phyloP scores from a whole-genome alignment of 257 asterid genomes.

The Gentiana straminea region DNA sequence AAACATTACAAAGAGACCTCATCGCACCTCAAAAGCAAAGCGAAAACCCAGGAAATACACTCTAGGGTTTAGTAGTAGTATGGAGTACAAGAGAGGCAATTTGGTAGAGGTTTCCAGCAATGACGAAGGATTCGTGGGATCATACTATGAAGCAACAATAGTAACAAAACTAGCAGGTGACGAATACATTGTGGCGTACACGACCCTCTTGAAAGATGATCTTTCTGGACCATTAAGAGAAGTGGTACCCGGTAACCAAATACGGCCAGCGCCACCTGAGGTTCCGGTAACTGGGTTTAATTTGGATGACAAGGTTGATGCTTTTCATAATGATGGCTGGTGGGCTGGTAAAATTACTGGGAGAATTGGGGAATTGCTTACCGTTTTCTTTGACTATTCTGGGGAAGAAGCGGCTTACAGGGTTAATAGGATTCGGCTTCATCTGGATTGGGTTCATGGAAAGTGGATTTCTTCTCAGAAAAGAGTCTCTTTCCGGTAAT shows the following conservation, averaged over 20 bases:
- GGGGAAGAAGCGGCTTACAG: constrained; percentile 18
- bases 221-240: constrained; percentile 18
- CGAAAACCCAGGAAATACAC: too few relatives aligned
- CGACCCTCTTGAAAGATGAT: constrained; percentile 14
- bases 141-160: constrained; percentile 15
- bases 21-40: too few relatives aligned
- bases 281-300: neutral
- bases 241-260: constrained; percentile 8
- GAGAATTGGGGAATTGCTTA: neutral
- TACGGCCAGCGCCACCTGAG: constrained; percentile 24
- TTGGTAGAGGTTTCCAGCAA: constrained; percentile 14
- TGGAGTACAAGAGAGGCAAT: constrained; percentile 8
- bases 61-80: neutral
- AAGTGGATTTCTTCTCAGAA: constrained; percentile 12
- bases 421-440: constrained; percentile 14
- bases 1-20: too few relatives aligned
- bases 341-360: constrained; percentile 20
- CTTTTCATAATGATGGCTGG: constrained; percentile 25
- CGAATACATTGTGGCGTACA: constrained; percentile 14
- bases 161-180: constrained; percentile 1
- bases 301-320: constrained; percentile 12
- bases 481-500: neutral
- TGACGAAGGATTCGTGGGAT: constrained; percentile 17
- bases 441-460: constrained; percentile 25
- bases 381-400: constrained; percentile 17